A percentile compares a stretch with the other conserved stretches of the same genome.
phyloP scores from a whole-genome alignment of 192 early-diverging fungal species.

The Backusella australiensis region DNA sequence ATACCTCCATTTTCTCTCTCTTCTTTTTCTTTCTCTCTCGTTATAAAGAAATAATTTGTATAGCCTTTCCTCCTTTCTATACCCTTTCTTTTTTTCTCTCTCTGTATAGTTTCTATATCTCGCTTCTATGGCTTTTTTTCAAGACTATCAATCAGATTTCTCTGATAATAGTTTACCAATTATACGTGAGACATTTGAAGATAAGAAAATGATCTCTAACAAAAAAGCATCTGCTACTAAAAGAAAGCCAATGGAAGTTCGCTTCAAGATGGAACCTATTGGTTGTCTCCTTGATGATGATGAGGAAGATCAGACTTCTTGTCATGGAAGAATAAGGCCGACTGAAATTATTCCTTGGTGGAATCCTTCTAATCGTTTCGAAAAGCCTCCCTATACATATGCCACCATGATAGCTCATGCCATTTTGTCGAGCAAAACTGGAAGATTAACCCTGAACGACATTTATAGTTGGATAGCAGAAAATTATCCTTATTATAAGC shows the following conservation, averaged over 20 bases:
- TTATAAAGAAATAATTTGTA: background rate
- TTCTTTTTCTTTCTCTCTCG: background rate
- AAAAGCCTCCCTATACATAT: conserved; percentile 72
- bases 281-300: background rate
- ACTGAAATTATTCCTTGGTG: conserved; percentile 16
- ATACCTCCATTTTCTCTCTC: background rate
- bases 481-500: conserved; percentile 68
- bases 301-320: background rate
- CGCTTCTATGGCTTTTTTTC: background rate
- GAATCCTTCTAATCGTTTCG: conserved; percentile 11
- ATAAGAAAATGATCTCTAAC: background rate
- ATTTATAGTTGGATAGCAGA: conserved; percentile 78
- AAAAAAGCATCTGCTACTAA: background rate
- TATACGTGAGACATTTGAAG: conserved; percentile 1
- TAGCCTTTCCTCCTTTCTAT: background rate
- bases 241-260: background rate
- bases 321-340: background rate
- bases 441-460: conserved; percentile 69
- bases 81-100: background rate
- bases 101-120: background rate
- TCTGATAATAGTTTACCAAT: background rate
- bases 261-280: background rate
- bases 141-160: background rate
- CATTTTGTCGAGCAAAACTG: conserved; percentile 52
- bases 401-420: conserved; percentile 78